Conservation (phyloP, 2,329 filamentous ascomycete genomes). For the Cladobotryum mycophilum region DNA sequence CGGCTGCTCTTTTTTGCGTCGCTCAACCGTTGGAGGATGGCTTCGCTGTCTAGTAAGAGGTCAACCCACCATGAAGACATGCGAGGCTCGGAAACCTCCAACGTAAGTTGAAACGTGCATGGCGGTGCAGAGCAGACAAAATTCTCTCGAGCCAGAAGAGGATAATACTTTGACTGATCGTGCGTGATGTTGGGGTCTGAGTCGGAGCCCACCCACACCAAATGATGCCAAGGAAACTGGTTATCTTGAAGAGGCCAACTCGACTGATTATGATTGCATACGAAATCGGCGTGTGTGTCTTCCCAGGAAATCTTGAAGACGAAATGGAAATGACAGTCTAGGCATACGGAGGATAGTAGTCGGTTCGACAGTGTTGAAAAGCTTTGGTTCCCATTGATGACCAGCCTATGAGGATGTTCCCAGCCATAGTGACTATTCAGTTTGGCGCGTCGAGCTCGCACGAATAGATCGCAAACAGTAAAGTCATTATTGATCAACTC, state of each 20-base stretch:
- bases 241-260: conserved; percentile 29
- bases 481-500: conserved; percentile 34
- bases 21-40: conserved; percentile 36
- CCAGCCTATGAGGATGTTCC: conserved; percentile 31
- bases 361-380: conserved; percentile 20
- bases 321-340: conserved; percentile 37
- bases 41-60: conserved; percentile 38
- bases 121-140: conserved; percentile 37
- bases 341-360: conserved; percentile 32
- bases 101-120: conserved; percentile 36
- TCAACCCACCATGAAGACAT: conserved; percentile 37
- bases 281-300: conserved; percentile 17
- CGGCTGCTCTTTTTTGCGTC: conserved; percentile 39
- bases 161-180: conserved; percentile 32
- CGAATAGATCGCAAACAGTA: conserved; percentile 30
- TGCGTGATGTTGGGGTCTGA: conserved; percentile 18
- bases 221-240: conserved; percentile 34
- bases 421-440: conserved; percentile 26
- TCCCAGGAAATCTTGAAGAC: conserved; percentile 33
- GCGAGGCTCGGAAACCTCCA: conserved; percentile 46
- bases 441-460: conserved; percentile 25
- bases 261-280: conserved; percentile 28
- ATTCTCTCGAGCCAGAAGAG: conserved; percentile 28
- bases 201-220: conserved; percentile 30
- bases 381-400: conserved; percentile 36